A percentile compares a stretch with the other conserved stretches of the same genome.
These are phyloP conservation scores for Neospora caninum DNA, from an alignment of 169 alveolate species.

Conservation along the genomic window DNA sequence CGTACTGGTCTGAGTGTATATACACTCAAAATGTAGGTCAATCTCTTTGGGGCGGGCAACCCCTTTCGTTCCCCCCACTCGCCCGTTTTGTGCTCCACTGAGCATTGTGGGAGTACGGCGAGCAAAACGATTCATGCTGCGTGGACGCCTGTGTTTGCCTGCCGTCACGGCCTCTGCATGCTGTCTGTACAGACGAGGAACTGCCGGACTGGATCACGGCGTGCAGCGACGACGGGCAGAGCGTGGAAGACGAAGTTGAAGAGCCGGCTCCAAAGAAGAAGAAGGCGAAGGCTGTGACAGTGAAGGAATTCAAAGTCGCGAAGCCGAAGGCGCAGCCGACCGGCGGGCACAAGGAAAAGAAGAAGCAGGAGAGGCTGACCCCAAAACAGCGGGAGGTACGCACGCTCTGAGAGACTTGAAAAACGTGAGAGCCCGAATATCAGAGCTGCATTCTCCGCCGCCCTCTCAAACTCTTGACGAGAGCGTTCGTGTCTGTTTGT, in stretches of 20 bases:
- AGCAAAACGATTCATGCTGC: no score
- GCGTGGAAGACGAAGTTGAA: neutral
- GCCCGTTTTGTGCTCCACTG: no score
- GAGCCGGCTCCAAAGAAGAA: neutral
- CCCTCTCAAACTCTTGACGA: no score
- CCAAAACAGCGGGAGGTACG: conserved; percentile 7
- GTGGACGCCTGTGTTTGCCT: neutral
- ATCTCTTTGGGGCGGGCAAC: no score
- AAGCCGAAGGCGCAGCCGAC: neutral
- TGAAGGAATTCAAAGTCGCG: conserved; percentile 2
- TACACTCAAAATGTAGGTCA: no score
- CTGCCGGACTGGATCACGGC: conserved; percentile 36
- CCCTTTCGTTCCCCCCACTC: no score
- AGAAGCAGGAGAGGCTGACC: conserved; percentile 18
- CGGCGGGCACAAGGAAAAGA: neutral
- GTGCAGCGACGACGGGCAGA: conserved; percentile 15
- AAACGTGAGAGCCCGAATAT: no score
- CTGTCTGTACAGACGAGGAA: neutral
- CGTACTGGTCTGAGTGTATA: no score
- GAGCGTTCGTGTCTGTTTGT: neutral
- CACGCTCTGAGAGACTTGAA: neutral
- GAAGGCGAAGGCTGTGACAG: conserved; percentile 2
- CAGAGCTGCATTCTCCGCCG: no score
- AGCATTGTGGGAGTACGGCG: no score
- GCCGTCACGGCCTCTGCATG: neutral